Evolutionary conservation across 352 stramenopile genomes (phyloP).

Genomic region (Hyphochytrium catenoides): DNA sequence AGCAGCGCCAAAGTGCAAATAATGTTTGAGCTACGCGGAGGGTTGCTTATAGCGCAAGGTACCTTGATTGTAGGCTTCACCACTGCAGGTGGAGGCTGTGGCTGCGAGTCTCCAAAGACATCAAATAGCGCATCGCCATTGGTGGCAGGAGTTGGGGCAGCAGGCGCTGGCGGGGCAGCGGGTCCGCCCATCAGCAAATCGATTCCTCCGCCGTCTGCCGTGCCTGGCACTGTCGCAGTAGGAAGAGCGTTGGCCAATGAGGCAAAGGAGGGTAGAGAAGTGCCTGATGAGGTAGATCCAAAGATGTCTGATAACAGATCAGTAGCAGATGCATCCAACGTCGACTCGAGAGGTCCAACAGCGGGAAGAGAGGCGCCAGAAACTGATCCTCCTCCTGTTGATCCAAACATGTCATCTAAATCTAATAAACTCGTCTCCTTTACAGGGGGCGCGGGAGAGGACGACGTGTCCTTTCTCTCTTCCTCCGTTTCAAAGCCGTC

Average conservation of each 20-base stretch:
- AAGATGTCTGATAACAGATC: conserved; percentile 90
- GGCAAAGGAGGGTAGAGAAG: too few relatives aligned
- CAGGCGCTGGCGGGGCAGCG: background rate
- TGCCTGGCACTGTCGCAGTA: conserved; percentile 5
- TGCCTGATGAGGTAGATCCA: conserved; percentile 19
- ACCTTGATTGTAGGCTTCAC: too few relatives aligned
- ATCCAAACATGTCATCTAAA: conserved; percentile 88
- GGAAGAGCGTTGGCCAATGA: too few relatives aligned
- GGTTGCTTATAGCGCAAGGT: too few relatives aligned
- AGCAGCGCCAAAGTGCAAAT: too few relatives aligned
- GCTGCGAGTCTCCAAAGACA: conserved; percentile 2
- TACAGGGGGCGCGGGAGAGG: conserved; percentile 2
- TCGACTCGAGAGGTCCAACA: conserved; percentile 7
- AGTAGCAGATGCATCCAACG: conserved; percentile 16
- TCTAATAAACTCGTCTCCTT: conserved; percentile 25
- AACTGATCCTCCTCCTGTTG: conserved; percentile 15
- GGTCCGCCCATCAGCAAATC: conserved; percentile 6
- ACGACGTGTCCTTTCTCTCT: conserved; percentile 5
- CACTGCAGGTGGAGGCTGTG: too few relatives aligned
- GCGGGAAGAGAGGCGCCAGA: conserved; percentile 9
- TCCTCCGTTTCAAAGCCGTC: conserved; percentile 4
- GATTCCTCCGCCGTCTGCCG: conserved; percentile 1
- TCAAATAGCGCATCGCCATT: conserved; percentile 11
- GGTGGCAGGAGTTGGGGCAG: conserved; percentile 6
- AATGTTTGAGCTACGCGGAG: too few relatives aligned